Percentiles rank a stretch among this genome's conserved stretches.
phyloP scores from a whole-genome alignment of 2,329 filamentous ascomycete genomes.

The Emericellopsis atlantica region DNA sequence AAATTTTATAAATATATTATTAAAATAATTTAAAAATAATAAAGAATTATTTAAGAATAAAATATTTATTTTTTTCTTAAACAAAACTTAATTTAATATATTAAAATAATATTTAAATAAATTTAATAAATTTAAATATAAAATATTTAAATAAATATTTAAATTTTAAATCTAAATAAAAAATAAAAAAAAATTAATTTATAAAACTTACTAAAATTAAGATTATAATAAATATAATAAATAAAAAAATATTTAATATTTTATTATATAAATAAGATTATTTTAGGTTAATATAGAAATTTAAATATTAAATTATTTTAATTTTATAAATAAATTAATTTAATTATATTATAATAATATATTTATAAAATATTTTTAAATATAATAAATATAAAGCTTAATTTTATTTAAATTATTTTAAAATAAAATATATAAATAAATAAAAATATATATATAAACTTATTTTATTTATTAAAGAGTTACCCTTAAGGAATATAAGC shows the following conservation, averaged over 20 bases:
- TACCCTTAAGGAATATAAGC: too few species aligned
- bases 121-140: background rate
- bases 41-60: background rate
- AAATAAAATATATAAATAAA: too few species aligned
- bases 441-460: too few species aligned
- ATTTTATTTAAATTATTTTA: too few species aligned
- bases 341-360: background rate
- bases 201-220: background rate
- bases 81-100: constrained; percentile 1
- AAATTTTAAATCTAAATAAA: background rate
- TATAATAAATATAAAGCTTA: background rate
- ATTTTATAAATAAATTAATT: background rate
- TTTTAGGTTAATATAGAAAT: background rate
- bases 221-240: background rate
- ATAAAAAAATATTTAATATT: background rate
- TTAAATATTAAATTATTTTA: background rate
- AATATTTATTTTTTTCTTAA: constrained; percentile 1
- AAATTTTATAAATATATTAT: constrained; percentile 1
- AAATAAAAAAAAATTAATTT: background rate
- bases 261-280: constrained; percentile 1
- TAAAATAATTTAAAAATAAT: background rate
- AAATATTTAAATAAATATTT: background rate
- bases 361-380: background rate
- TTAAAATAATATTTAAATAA: constrained; percentile 1
- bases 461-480: too few species aligned